Evolutionary conservation across 148 eudicot species (phyloP).

Genomic region (Diospyros kaki): DNA sequence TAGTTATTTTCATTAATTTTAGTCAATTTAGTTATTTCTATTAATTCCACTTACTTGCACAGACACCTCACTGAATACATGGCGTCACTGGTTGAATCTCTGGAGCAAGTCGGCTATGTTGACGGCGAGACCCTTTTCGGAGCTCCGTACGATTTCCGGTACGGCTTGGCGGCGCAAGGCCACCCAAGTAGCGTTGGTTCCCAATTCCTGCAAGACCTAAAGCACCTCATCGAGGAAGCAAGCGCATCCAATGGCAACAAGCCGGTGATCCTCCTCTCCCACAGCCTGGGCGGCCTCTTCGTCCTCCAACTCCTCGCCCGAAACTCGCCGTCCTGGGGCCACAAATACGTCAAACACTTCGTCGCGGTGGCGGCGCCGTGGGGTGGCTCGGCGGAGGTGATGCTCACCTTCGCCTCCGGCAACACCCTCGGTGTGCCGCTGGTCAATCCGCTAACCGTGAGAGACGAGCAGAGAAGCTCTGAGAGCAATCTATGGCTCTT

Average conservation of each 20-base stretch:
- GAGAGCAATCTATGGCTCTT: constrained; percentile 87
- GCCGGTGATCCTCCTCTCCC: constrained; percentile 67
- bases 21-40: not conserved
- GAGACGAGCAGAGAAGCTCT: constrained; percentile 82
- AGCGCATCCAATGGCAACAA: constrained; percentile 50
- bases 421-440: constrained; percentile 81
- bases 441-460: constrained; percentile 66
- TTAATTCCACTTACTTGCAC: not conserved
- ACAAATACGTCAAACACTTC: constrained; percentile 67
- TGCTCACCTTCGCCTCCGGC: constrained; percentile 90
- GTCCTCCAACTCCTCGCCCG: constrained; percentile 65
- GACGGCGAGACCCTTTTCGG: constrained; percentile 68
- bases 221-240: constrained; percentile 56
- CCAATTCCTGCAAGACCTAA: constrained; percentile 62
- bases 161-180: constrained; percentile 69
- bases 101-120: constrained; percentile 55
- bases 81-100: constrained; percentile 62
- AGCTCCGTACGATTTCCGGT: constrained; percentile 94
- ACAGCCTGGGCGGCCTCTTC: constrained; percentile 83
- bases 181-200: constrained; percentile 51
- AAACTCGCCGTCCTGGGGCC: constrained; percentile 54
- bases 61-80: constrained; percentile 64
- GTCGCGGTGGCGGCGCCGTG: constrained; percentile 77
- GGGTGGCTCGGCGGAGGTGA: constrained; percentile 77
- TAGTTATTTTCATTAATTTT: not conserved